phyloP scores from a whole-genome alignment of 2,329 filamentous ascomycete species.

The Hymenotorrendiella dingleyae region DNA sequence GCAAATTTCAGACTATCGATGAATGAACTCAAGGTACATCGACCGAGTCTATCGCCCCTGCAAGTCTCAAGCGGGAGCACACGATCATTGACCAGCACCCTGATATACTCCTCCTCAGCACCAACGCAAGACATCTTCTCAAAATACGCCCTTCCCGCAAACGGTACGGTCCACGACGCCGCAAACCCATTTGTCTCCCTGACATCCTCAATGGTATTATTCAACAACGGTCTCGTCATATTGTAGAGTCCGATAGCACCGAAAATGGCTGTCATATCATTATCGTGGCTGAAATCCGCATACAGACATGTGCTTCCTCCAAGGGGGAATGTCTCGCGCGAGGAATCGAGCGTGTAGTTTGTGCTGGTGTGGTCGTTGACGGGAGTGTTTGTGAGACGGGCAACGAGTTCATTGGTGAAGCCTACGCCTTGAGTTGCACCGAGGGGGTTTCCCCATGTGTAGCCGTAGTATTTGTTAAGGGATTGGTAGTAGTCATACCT shows the following conservation, averaged over 20 bases:
- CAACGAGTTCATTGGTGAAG: constrained; percentile 81
- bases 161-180: constrained; percentile 74
- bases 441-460: constrained; percentile 68
- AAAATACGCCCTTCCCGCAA: constrained; percentile 74
- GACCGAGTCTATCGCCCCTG: constrained; percentile 60
- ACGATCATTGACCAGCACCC: constrained; percentile 77
- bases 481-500: constrained; percentile 77
- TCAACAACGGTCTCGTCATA: constrained; percentile 48
- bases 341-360: constrained; percentile 67
- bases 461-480: constrained; percentile 80
- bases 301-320: constrained; percentile 55
- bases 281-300: constrained; percentile 90
- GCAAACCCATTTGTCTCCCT: constrained; percentile 61
- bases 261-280: constrained; percentile 73
- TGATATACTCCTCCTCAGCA: constrained; percentile 62
- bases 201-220: constrained; percentile 43
- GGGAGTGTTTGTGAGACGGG: constrained; percentile 63
- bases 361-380: constrained; percentile 70
- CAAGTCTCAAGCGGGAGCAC: constrained; percentile 70
- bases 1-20: constrained; percentile 73
- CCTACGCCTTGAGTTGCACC: constrained; percentile 83
- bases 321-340: constrained; percentile 67
- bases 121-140: constrained; percentile 72
- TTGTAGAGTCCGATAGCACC: constrained; percentile 76
- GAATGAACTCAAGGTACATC: constrained; percentile 65